These are phyloP conservation scores for Saccharomycopsis selenospora DNA, from an alignment of 805 yeast species.

Conservation along the genomic window DNA sequence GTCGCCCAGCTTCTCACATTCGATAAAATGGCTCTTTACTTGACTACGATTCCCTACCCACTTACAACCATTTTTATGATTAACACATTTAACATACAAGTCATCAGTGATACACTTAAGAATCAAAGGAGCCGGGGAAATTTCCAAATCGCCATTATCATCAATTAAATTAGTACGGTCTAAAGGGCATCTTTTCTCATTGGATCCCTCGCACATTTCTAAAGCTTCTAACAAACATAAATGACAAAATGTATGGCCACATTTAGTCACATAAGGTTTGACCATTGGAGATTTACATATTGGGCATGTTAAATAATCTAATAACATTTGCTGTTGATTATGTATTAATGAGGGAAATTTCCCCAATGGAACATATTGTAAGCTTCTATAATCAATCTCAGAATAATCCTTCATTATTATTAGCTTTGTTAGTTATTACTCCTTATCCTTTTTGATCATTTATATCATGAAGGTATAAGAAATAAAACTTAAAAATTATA, in stretches of 20 bases:
- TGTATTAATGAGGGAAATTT: too few relatives aligned
- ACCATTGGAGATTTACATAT: constrained; percentile 16
- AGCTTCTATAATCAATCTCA: constrained; percentile 5
- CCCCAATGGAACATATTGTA: too few relatives aligned
- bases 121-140: constrained; percentile 42
- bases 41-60: constrained; percentile 52
- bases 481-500: too few relatives aligned
- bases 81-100: constrained; percentile 41
- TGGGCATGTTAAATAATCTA: constrained; percentile 16
- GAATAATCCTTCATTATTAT: too few relatives aligned
- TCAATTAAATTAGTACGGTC: constrained; percentile 1
- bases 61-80: constrained; percentile 40
- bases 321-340: too few relatives aligned
- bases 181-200: constrained; percentile 12
- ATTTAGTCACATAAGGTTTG: constrained; percentile 17
- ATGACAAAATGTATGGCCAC: constrained; percentile 19
- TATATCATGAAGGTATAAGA: too few relatives aligned
- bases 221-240: constrained; percentile 12
- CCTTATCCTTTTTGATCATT: too few relatives aligned
- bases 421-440: too few relatives aligned
- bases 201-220: not conserved
- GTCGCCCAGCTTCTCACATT: not conserved
- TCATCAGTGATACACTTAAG: constrained; percentile 46
- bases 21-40: constrained; percentile 35
- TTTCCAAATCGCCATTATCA: constrained; percentile 19